Percentiles rank a stretch among this genome's conserved stretches.
Conservation (phyloP, 306 rosid species). For the Spatholobus suberectus region DNA sequence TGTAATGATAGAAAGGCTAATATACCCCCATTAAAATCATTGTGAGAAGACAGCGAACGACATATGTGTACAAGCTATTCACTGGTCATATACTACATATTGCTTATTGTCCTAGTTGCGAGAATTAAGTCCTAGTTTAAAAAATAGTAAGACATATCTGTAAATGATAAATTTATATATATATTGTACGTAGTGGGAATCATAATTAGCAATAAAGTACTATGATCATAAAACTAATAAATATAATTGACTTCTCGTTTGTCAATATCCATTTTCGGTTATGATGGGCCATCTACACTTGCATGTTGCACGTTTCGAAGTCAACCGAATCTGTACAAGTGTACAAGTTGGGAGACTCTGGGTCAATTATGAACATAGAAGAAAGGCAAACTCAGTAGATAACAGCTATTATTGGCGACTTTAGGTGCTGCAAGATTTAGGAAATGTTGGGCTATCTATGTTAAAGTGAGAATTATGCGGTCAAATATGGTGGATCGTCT, state of each 20-base stretch:
- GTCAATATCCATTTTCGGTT: neutral
- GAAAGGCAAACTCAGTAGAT: neutral
- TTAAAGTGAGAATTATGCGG: slow-evolving; percentile 21
- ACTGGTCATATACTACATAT: no score
- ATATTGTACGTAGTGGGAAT: neutral
- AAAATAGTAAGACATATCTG: neutral
- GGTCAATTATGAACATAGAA: neutral
- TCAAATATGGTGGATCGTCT: slow-evolving; percentile 38
- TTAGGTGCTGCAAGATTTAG: neutral
- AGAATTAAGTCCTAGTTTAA: neutral
- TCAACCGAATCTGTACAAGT: slow-evolving; percentile 26
- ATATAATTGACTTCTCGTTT: neutral
- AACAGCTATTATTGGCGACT: no score
- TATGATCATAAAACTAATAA: neutral
- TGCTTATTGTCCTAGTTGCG: neutral
- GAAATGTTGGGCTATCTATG: slow-evolving; percentile 8
- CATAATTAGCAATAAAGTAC: neutral
- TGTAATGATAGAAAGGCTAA: no score
- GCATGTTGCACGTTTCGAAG: slow-evolving; percentile 31
- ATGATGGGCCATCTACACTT: slow-evolving; percentile 26
- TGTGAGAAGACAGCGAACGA: no score
- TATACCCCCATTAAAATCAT: no score
- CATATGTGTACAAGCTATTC: no score
- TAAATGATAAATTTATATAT: neutral
- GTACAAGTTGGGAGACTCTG: slow-evolving; percentile 14